Evolutionary conservation across 2,329 filamentous ascomycete species (phyloP).

Genomic region (Hymenoscyphus occultus): DNA sequence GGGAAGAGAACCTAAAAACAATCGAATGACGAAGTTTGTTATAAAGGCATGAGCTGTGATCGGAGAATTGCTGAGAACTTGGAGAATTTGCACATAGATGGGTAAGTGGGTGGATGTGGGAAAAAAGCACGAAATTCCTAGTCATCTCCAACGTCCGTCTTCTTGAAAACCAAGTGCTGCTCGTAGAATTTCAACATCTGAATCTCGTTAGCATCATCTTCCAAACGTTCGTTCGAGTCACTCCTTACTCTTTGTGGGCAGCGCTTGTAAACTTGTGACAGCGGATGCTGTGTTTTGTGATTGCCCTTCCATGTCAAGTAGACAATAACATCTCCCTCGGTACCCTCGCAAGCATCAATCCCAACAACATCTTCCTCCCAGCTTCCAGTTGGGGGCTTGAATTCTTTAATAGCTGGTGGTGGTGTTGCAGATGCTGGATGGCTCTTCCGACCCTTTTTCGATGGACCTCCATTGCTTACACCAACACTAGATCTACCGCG

Average conservation of each 20-base stretch:
- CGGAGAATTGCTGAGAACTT: background rate
- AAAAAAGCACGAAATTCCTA: background rate
- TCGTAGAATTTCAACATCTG: constrained; percentile 41
- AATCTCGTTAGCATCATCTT: background rate
- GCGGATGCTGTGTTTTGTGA: constrained; percentile 70
- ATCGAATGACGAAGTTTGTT: background rate
- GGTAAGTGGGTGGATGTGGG: background rate
- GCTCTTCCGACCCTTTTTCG: constrained; percentile 33
- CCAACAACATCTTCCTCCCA: constrained; percentile 73
- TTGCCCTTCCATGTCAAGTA: constrained; percentile 73
- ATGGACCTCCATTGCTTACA: constrained; percentile 23
- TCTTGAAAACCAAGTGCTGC: constrained; percentile 41
- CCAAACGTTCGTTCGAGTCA: background rate
- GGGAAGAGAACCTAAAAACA: background rate
- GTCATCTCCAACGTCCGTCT: constrained; percentile 6
- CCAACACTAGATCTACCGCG: constrained; percentile 48
- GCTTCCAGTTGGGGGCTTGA: constrained; percentile 67
- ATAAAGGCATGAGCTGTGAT: background rate
- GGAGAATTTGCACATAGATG: background rate
- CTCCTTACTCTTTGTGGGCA: constrained; percentile 70
- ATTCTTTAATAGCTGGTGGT: constrained; percentile 47
- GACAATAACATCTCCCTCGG: constrained; percentile 58
- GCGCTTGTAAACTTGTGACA: constrained; percentile 66
- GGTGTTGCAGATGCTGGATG: constrained; percentile 49
- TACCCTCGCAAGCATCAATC: constrained; percentile 72